Conservation (phyloP, 2,329 filamentous ascomycete genomes). For the Trichoderma semiorbis region DNA sequence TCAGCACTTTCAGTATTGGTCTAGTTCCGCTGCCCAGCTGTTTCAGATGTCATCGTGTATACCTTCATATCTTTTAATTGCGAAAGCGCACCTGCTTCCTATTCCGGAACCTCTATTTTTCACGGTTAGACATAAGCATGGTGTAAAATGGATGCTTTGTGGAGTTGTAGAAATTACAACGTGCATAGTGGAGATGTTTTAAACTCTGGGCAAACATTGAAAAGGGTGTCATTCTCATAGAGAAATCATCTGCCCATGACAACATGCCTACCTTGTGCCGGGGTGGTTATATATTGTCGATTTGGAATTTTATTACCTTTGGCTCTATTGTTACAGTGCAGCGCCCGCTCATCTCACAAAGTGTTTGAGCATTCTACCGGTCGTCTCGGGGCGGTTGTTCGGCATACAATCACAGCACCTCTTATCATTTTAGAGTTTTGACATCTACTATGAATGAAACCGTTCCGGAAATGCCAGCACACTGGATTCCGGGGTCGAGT, state of each 20-base stretch:
- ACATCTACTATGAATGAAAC: neutral
- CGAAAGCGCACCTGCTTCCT: neutral
- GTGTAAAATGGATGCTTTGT: neutral
- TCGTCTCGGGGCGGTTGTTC: neutral
- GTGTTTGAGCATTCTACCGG: neutral
- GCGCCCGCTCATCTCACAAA: neutral
- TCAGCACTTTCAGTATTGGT: neutral
- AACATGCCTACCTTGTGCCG: neutral
- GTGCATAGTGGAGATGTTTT: neutral
- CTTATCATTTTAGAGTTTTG: neutral
- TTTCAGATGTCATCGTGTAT: neutral
- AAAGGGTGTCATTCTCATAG: neutral
- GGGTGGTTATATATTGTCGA: too few relatives aligned
- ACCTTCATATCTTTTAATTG: neutral
- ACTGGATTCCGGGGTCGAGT: neutral
- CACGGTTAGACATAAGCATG: neutral
- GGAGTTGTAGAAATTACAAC: neutral
- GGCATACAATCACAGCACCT: neutral
- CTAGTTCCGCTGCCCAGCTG: neutral
- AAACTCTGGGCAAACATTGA: neutral
- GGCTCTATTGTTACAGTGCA: neutral
- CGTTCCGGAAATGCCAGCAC: neutral
- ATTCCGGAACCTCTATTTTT: neutral
- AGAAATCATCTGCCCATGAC: neutral
- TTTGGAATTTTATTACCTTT: neutral